phyloP scores from a whole-genome alignment of 306 rosid species.

The Prunus persica region Prunus_persica_NCBIv2 NC_034010.1:28886501-28887000 shows the following conservation, averaged over 20 bases:
- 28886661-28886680: slow-evolving; percentile 95
- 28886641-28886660: slow-evolving; percentile 93
- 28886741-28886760: slow-evolving; percentile 91
- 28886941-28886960: slow-evolving; percentile 35
- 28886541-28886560: slow-evolving; percentile 92
- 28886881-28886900: slow-evolving; percentile 97
- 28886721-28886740: slow-evolving; percentile 84
- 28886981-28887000: slow-evolving; percentile 22
- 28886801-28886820: slow-evolving; percentile 63
- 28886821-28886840: slow-evolving; percentile 65
- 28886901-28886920: slow-evolving; percentile 92
- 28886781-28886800: slow-evolving; percentile 66
- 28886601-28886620: slow-evolving; percentile 97
- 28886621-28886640: slow-evolving; percentile 91
- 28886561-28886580: slow-evolving; percentile 90
- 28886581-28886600: slow-evolving; percentile 94
- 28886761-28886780: slow-evolving; percentile 80
- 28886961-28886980: slow-evolving; percentile 17
- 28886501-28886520: slow-evolving; percentile 79
- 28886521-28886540: slow-evolving; percentile 99
- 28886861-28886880: slow-evolving; percentile 88
- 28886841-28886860: slow-evolving; percentile 99
- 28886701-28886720: slow-evolving; percentile 90
- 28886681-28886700: slow-evolving; percentile 90
- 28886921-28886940: slow-evolving; percentile 90